These are phyloP conservation scores for Colletotrichum sp. DNA, from an alignment of 2,329 filamentous ascomycete genomes.

Conservation along the genomic window DNA sequence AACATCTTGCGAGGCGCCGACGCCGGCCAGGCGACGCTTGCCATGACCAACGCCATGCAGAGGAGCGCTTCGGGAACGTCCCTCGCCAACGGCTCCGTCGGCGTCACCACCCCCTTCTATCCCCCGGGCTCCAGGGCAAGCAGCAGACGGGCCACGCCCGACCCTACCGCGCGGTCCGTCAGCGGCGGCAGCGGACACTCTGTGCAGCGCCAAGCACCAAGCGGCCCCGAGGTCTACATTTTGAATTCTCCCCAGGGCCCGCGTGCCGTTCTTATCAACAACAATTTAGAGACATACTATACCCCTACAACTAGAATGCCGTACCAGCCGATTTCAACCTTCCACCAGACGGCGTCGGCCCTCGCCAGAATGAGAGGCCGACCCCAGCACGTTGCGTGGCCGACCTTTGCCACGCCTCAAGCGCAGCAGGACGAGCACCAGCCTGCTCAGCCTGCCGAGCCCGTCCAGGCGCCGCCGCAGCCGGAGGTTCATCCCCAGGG, in stretches of 20 bases:
- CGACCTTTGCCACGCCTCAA: slow-evolving; percentile 22
- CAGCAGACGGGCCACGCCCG: slow-evolving; percentile 54
- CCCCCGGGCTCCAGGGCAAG: slow-evolving; percentile 40
- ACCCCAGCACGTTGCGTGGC: slow-evolving; percentile 14
- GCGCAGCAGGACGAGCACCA: background rate
- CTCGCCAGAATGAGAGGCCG: slow-evolving; percentile 9
- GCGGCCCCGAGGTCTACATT: slow-evolving; percentile 60
- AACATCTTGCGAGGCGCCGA: slow-evolving; percentile 52
- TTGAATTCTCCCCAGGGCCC: slow-evolving; percentile 65
- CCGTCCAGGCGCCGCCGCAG: slow-evolving; percentile 24
- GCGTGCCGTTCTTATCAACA: slow-evolving; percentile 60
- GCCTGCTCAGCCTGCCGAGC: slow-evolving; percentile 2
- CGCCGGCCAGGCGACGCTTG: slow-evolving; percentile 44
- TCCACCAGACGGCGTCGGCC: slow-evolving; percentile 1
- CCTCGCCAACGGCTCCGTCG: slow-evolving; percentile 42
- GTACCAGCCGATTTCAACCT: background rate
- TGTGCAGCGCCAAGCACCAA: slow-evolving; percentile 25
- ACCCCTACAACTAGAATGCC: slow-evolving; percentile 42
- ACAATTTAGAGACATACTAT: slow-evolving; percentile 55
- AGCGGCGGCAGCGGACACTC: slow-evolving; percentile 31
- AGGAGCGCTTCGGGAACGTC: slow-evolving; percentile 54
- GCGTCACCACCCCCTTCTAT: slow-evolving; percentile 46
- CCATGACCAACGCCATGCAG: slow-evolving; percentile 54
- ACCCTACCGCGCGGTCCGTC: slow-evolving; percentile 38
- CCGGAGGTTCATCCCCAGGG: slow-evolving; percentile 30